Base-by-base conservation (phyloP, 805 yeast species). In the Metschnikowia lunata region DNA sequence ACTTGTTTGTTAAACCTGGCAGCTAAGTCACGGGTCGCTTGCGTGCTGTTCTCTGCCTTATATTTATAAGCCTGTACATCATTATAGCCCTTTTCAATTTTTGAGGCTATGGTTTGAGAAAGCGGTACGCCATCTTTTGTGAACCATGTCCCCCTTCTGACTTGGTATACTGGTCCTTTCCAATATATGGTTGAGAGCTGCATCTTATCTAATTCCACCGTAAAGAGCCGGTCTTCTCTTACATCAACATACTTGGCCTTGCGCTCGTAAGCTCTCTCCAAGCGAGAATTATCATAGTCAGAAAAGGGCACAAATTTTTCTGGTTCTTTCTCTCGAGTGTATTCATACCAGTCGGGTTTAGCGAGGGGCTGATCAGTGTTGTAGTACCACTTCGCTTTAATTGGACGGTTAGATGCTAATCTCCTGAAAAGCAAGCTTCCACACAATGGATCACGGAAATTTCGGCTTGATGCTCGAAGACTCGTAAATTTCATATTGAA, bases 101-200 rank as follows among this genome's bases (percentile, higher is more conserved):
- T 79, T 0, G 69, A 64, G 0, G 93, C 70, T 6, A 82, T 46
- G 1, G 65, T 62, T 1, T 68, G 67, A 8, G 71, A 56, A 26
- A 88, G 63, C 0, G 95, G 95, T 6, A 57, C 56, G 1, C 79
- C 79, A 40, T 77, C 77, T 8, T 75, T 59, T 31, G 71, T 65
- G 59, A 88, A 88, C 98, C 98, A 91, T 1, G 80, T 61, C 1
- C 96, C 96, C 43, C 97, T 67, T 37, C 96, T 71, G 1, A 91
- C 84, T 47, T 86, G 89, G 58, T 82, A 91, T 0, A 70, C 66
- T 0, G 97, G 93, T 1, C 97, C 97, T 7, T 79, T 81, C 97
- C 97, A 91, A 60, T 82, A 91, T 0, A 82, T 75, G 0, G 98
- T 95, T 3, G 64, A 51, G 55, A 90, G 61, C 39, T 72, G 73